Percentiles rank a stretch among this genome's conserved stretches.
Conservation (phyloP, 2,329 filamentous ascomycete genomes). For the Hypoxylon sp. region DNA sequence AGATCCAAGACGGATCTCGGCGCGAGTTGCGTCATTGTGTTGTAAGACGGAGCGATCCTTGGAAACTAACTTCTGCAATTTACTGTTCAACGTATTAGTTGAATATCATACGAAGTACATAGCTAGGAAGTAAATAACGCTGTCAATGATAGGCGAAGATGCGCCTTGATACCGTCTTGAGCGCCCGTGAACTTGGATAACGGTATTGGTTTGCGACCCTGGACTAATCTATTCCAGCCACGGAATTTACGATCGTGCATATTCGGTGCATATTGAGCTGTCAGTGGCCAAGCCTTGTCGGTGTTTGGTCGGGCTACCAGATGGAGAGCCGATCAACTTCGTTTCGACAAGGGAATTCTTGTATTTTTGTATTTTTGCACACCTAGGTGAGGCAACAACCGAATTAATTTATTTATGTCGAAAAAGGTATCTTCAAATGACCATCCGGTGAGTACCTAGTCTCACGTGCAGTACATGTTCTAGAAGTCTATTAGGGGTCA, state of each 20-base stretch:
- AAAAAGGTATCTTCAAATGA: constrained; percentile 8
- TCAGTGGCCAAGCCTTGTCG: constrained; percentile 32
- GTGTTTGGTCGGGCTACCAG: constrained; percentile 30
- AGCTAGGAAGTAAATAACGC: constrained; percentile 14
- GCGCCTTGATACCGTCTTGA: constrained; percentile 16
- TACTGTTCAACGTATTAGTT: constrained; percentile 3
- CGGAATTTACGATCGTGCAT: constrained; percentile 34
- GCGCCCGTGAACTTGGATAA: constrained; percentile 41
- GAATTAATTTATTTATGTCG: constrained; percentile 16
- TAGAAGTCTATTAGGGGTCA: constrained; percentile 4
- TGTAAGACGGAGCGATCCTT: constrained; percentile 7
- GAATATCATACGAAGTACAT: constrained; percentile 5
- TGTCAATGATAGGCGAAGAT: constrained; percentile 28
- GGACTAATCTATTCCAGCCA: constrained; percentile 30
- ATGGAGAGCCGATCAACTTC: constrained; percentile 25
- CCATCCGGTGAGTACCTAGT: constrained; percentile 1
- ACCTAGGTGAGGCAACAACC: constrained; percentile 41
- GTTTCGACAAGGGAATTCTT: constrained; percentile 20
- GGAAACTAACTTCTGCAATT: constrained; percentile 5
- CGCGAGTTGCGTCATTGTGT: constrained; percentile 39
- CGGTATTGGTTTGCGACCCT: constrained; percentile 33
- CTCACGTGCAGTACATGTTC: constrained; percentile 4
- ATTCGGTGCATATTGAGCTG: constrained; percentile 32
- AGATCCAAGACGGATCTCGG: constrained; percentile 37
- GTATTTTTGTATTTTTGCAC: constrained; percentile 11